These are phyloP conservation scores for Clausena lansium DNA, from an alignment of 345 rosid genomes.

Conservation along the genomic window DNA sequence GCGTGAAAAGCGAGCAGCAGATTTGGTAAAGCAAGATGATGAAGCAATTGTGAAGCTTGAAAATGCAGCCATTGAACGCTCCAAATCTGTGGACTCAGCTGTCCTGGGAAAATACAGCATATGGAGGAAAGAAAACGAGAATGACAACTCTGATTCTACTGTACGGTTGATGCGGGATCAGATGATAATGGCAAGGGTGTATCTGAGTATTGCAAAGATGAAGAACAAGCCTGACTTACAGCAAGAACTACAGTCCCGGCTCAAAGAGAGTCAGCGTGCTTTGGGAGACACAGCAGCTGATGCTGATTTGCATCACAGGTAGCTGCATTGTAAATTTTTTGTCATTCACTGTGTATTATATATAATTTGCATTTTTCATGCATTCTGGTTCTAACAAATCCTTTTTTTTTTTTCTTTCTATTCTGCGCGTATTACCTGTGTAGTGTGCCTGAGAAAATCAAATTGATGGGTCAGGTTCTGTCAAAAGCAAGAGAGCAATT, in stretches of 20 bases:
- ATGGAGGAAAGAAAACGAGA: slow-evolving; percentile 95
- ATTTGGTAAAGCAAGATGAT: slow-evolving; percentile 64
- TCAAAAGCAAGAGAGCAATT: slow-evolving; percentile 77
- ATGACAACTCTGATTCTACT: slow-evolving; percentile 81
- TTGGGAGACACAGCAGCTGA: slow-evolving; percentile 74
- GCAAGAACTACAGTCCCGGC: slow-evolving; percentile 69
- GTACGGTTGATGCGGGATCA: slow-evolving; percentile 93
- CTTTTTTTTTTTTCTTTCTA: background rate
- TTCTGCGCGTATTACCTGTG: slow-evolving; percentile 13
- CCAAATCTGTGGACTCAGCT: slow-evolving; percentile 93
- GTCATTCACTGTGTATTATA: background rate
- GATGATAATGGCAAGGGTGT: slow-evolving; percentile 94
- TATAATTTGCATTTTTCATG: background rate
- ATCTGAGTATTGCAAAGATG: slow-evolving; percentile 71
- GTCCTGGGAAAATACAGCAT: slow-evolving; percentile 92
- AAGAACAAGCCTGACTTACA: slow-evolving; percentile 66
- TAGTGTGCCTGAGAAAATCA: slow-evolving; percentile 82
- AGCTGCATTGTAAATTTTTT: slow-evolving; percentile 4
- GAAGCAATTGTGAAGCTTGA: slow-evolving; percentile 78
- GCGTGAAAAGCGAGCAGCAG: slow-evolving; percentile 75
- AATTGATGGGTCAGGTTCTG: slow-evolving; percentile 87
- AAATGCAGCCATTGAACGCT: slow-evolving; percentile 90
- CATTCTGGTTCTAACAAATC: slow-evolving; percentile 16
- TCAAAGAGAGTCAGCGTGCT: slow-evolving; percentile 85
- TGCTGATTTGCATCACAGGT: slow-evolving; percentile 86